Percentiles rank a stretch among this genome's conserved stretches.
Evolutionary conservation across 1,284 basidiomycete species (phyloP).

Genomic region (Sphagnurus paluster): DNA sequence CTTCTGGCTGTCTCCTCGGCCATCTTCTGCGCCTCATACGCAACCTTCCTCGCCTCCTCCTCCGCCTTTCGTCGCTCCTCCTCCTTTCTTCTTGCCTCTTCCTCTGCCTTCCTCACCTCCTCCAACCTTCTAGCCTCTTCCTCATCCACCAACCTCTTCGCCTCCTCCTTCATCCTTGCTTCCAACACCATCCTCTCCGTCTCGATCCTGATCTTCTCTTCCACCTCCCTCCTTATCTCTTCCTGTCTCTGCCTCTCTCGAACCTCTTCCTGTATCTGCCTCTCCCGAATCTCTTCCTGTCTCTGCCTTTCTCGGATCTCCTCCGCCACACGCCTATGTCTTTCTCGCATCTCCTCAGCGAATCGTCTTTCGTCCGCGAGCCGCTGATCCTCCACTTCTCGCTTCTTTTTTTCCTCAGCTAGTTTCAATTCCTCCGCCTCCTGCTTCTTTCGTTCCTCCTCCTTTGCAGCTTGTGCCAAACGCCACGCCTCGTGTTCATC

Average conservation of each 20-base stretch:
- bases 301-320: background rate
- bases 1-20: conserved; percentile 23
- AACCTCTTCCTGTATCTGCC: too few species aligned
- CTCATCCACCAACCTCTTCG: conserved; percentile 6
- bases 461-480: background rate
- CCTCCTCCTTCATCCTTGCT: conserved; percentile 8
- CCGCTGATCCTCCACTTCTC: background rate
- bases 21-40: conserved; percentile 20
- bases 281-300: too few species aligned
- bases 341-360: background rate
- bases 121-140: background rate
- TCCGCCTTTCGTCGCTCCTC: conserved; percentile 8
- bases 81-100: conserved; percentile 2
- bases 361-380: background rate
- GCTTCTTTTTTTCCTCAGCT: background rate
- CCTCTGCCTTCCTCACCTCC: conserved; percentile 3
- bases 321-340: background rate
- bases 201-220: too few species aligned
- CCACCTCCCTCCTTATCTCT: conserved; percentile 1
- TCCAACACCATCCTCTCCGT: conserved; percentile 4
- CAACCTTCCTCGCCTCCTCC: conserved; percentile 16
- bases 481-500: background rate
- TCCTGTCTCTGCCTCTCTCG: conserved; percentile 3
- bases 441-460: conserved; percentile 11
- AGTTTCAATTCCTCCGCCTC: conserved; percentile 4